Evolutionary conservation across 345 rosid genomes (phyloP), one percentile per base, ranked within the genome.

Genomic region (Angophora floribunda): DNA sequence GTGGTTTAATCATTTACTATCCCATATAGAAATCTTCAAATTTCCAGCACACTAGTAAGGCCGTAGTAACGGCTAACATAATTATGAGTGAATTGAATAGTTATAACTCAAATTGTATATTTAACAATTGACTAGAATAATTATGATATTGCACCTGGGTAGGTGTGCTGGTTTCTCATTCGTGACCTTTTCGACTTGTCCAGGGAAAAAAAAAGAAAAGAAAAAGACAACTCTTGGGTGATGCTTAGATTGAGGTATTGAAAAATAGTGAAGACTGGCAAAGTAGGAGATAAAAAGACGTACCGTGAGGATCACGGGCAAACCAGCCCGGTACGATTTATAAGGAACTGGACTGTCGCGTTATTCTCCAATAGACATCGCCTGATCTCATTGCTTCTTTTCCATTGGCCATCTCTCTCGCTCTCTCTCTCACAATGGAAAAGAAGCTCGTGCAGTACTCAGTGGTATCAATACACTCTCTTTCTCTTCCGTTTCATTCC

Each of bases 401-500:
- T 65, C 19, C 17, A 30, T 30, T 65, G 17, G 78, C 21, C 78
- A 65, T 65, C 75, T n/a, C 41, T 13, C 75, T 63, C 75, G 6
- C 67, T 26, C 67, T 61, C 63, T 65, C 10, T 86, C 86, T 24
- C 59, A 36, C 79, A 45, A 95, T 90, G 95, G 91, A 82, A 17
- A 92, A 88, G 51, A 88, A 90, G 86, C 86, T 86, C 78, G 91
- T 94, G n/a, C 92, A 91, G 79, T 96, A 95, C 92, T 91, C 52
- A 16, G 91, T 93, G 90, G 95, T 82, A 52, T 52, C 88, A 8
- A 70, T 70, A 13, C 19, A 15, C 21, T 36, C 78, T 65, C 65
- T 9, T 57, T 57, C 44, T 32, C 44, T 16, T 7, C 78, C 14
- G 78, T 65, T 65, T 65, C 78, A 30, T 86, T 65, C 87, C 59